Conservation (phyloP, 495 filamentous ascomycete genomes). For the Hyphodiscus hymeniophilus region DNA sequence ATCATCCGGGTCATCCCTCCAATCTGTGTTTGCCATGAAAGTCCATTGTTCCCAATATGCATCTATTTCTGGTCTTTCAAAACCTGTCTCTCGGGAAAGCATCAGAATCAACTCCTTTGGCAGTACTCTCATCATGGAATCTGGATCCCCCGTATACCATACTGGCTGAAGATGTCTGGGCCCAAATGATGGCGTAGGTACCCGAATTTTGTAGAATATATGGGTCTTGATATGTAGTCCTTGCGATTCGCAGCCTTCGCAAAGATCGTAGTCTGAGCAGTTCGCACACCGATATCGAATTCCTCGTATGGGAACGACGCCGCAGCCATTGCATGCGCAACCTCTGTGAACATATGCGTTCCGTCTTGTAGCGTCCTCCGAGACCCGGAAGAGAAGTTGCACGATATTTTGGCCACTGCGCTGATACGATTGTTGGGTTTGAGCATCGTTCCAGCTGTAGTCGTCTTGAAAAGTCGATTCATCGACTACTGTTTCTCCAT, state of each 20-base stretch:
- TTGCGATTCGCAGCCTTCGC: slow-evolving; percentile 79
- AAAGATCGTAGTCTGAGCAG: slow-evolving; percentile 87
- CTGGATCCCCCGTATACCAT: slow-evolving; percentile 87
- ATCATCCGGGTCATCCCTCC: slow-evolving; percentile 70
- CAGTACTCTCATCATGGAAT: slow-evolving; percentile 52
- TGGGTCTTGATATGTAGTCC: slow-evolving; percentile 85
- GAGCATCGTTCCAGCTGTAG: slow-evolving; percentile 32
- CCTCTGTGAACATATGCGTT: slow-evolving; percentile 92
- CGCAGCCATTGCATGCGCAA: slow-evolving; percentile 86
- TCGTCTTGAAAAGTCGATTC: slow-evolving; percentile 51
- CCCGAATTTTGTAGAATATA: slow-evolving; percentile 86
- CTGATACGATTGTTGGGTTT: slow-evolving; percentile 26
- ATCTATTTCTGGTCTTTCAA: slow-evolving; percentile 77
- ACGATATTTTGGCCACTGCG: slow-evolving; percentile 68
- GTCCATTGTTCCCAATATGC: slow-evolving; percentile 95
- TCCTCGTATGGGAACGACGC: slow-evolving; percentile 77
- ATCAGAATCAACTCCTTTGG: slow-evolving; percentile 53
- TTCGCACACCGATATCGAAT: slow-evolving; percentile 89
- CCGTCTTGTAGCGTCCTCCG: slow-evolving; percentile 68
- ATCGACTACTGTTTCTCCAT: slow-evolving; percentile 50
- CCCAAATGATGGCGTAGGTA: slow-evolving; percentile 61
- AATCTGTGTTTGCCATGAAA: slow-evolving; percentile 79
- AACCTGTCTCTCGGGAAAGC: slow-evolving; percentile 62
- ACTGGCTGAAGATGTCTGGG: slow-evolving; percentile 64
- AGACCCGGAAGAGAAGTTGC: slow-evolving; percentile 67